Conservation (phyloP, 2,329 filamentous ascomycete genomes). For the Magnaporthiopsis rhizophila region DNA sequence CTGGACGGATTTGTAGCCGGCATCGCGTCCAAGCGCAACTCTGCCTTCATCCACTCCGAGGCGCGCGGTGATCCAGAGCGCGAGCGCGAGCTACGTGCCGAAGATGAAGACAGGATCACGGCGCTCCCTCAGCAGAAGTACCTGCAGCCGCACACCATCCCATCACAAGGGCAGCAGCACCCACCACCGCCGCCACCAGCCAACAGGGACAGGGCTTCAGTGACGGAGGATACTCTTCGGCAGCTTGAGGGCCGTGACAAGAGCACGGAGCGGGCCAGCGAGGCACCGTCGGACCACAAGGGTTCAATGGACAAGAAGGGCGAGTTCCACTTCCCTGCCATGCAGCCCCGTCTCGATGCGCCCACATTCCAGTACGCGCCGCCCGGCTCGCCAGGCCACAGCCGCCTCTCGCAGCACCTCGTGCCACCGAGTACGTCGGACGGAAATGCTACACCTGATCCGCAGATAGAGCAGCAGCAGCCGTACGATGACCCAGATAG, state of each 20-base stretch:
- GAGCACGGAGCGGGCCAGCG: constrained; percentile 13
- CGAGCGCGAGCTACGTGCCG: constrained; percentile 69
- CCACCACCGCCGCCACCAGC: constrained; percentile 19
- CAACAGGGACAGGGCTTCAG: constrained; percentile 16
- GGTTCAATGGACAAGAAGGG: constrained; percentile 13
- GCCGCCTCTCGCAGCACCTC: constrained; percentile 22
- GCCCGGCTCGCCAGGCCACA: constrained; percentile 31
- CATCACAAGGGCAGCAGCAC: constrained; percentile 19
- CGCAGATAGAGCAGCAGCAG: constrained; percentile 11
- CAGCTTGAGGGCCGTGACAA: constrained; percentile 39
- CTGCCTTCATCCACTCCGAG: constrained; percentile 72
- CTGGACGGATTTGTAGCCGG: constrained; percentile 82
- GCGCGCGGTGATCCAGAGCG: constrained; percentile 71
- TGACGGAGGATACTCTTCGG: constrained; percentile 37
- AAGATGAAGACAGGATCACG: constrained; percentile 79
- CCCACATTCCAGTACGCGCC: constrained; percentile 55
- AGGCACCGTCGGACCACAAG: constrained; percentile 36
- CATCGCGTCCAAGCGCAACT: constrained; percentile 80
- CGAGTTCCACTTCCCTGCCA: constrained; percentile 52
- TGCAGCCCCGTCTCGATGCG: constrained; percentile 36
- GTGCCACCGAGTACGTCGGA: constrained; percentile 11
- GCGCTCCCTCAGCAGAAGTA: constrained; percentile 66
- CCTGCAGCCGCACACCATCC: constrained; percentile 44
- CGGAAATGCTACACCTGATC: constrained; percentile 11
- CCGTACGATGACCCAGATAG: constrained; percentile 5